Base-by-base conservation (phyloP, 202 grass and related monocot genomes). In the Schoenoplectus triqueter region DNA sequence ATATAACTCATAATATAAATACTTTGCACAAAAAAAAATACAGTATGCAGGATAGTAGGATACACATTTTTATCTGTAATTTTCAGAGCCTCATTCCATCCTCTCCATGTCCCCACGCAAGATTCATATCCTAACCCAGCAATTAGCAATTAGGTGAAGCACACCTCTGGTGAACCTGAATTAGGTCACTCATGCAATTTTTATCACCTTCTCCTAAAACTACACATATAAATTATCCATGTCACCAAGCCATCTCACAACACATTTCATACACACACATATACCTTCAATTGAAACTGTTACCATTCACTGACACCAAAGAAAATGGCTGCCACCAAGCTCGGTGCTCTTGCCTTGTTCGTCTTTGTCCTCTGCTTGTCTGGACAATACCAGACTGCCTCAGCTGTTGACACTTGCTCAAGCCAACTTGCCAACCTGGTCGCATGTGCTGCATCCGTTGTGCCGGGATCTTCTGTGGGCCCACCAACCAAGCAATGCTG, bases 401-500 rank as follows among this genome's bases (percentile, higher is more conserved):
- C 88, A 65, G 88, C 88, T 85, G 56, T 17, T 1, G 82, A 91
- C 19, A 59, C 39, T 59, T 95, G 93, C 87, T 88, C 85, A 15
- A 84, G 84, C 62, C 87, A 91, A 84, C 91, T 95, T 49, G 88
- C 86, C 45, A 45, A 75, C 5, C 89, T 95, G 14, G 87, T 95
- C 41, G 83, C 88, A 47, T 95, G 93, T 89, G 91, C 91, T 19
- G 86, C 86, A 64, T 95, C 86, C 67, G 64, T 87, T 6, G 86
- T 90, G 56, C 93, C 93, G 22, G 93, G 89, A 39, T 89, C 91
- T 20, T 80, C 87, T 10, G 81, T 84, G 0, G 86, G 78, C 65
- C 87, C 91, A 7, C 85, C 85, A n/a, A 95, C 89, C 89, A 47
- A 86, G 47, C 87, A 93, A 41, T 95, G 93, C 86, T 95, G 93